Conservation (phyloP, 108 stramenopile genomes). For the Cyclostephanos invisitatus region DNA sequence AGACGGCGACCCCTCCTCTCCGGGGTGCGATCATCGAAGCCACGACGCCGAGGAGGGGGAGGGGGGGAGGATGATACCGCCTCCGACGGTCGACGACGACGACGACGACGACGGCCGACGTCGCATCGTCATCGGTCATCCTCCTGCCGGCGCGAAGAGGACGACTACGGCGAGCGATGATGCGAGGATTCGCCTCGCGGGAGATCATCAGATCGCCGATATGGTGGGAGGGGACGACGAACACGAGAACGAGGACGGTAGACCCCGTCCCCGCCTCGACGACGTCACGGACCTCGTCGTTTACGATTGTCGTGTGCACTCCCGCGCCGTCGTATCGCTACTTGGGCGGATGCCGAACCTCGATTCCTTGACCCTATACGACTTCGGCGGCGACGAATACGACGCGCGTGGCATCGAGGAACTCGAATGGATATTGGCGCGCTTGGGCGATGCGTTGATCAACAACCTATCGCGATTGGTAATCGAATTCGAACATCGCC, state of each 20-base stretch:
- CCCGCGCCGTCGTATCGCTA: not conserved
- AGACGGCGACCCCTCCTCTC: no score
- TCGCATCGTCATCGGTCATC: no score
- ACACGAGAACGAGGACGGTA: not conserved
- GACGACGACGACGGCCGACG: no score
- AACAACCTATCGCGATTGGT: constrained; percentile 22
- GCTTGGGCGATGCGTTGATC: constrained; percentile 19
- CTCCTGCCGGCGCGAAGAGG: no score
- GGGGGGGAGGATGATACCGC: no score
- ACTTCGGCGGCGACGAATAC: constrained; percentile 12
- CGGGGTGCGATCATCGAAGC: no score
- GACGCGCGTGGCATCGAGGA: constrained; percentile 9
- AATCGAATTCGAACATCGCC: constrained; percentile 27
- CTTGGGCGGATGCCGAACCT: not conserved
- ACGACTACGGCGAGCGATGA: no score
- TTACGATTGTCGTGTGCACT: not conserved
- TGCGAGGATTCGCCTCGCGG: no score
- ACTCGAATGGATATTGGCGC: constrained; percentile 23
- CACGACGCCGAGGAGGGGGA: no score
- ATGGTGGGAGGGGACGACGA: not conserved
- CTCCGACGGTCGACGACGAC: no score
- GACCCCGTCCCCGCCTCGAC: not conserved
- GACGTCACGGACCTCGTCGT: not conserved
- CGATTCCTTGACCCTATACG: constrained; percentile 21
- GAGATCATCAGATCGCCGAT: no score